Conservation (phyloP, 192 early-diverging fungal genomes). For the Linderina pennispora region DNA sequence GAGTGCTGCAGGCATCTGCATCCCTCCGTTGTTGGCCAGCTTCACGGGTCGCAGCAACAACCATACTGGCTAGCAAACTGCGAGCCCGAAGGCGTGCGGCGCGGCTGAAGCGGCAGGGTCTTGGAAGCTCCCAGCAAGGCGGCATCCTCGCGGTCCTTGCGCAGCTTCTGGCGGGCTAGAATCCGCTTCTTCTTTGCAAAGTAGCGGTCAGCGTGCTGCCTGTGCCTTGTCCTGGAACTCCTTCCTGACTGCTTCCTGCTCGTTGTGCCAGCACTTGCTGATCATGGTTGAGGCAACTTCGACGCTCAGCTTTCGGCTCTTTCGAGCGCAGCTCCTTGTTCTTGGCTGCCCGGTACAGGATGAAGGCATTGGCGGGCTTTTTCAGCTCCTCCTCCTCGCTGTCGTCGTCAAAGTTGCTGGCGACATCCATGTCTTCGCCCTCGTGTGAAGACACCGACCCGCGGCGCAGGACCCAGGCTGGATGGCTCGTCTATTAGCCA, state of each 20-base stretch:
- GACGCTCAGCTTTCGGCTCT: constrained; percentile 17
- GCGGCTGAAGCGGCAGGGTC: no score
- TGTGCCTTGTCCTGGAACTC: constrained; percentile 17
- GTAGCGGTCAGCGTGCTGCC: constrained; percentile 18
- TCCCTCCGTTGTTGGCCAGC: no score
- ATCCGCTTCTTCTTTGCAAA: constrained; percentile 38
- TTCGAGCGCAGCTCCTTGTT: constrained; percentile 14
- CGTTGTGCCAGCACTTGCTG: constrained; percentile 26
- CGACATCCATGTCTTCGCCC: neutral
- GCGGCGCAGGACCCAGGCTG: no score
- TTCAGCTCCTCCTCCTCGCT: constrained; percentile 12
- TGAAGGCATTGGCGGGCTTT: constrained; percentile 42
- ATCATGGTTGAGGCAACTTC: constrained; percentile 23
- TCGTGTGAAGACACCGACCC: no score
- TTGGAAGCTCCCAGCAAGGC: neutral
- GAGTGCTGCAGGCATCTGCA: no score
- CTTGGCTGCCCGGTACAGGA: constrained; percentile 26
- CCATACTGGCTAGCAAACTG: constrained; percentile 1
- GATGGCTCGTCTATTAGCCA: neutral
- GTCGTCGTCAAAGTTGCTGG: neutral
- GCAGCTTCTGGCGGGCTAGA: constrained; percentile 14
- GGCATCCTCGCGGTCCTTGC: constrained; percentile 22
- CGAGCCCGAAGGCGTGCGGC: no score
- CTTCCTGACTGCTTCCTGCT: constrained; percentile 9
- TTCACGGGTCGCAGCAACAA: no score